These are phyloP conservation scores for Suhomyces taliae DNA, from an alignment of 1,139 yeast species.

Conservation along the genomic window DNA sequence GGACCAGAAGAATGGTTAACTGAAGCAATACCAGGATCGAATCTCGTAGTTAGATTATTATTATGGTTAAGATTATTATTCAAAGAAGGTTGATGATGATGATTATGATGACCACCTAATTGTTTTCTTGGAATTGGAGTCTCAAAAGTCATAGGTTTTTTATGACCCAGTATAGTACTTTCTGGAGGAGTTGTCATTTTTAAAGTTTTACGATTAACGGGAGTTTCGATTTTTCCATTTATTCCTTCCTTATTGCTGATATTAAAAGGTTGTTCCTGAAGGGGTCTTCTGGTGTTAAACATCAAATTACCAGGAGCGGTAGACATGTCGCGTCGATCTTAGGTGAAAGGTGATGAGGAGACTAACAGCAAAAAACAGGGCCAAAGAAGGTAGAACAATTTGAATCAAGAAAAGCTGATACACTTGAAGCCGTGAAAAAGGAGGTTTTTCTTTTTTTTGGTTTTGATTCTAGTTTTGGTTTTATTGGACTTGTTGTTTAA, in stretches of 20 bases:
- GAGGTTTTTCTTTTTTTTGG: too few species aligned
- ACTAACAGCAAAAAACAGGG: background rate
- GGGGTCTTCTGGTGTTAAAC: constrained; percentile 17
- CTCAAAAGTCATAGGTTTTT: constrained; percentile 14
- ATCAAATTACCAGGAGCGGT: constrained; percentile 11
- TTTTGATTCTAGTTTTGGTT: too few species aligned
- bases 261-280: constrained; percentile 17
- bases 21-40: constrained; percentile 8
- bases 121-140: constrained; percentile 19
- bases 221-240: constrained; percentile 18
- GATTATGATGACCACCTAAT: background rate
- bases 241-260: constrained; percentile 5
- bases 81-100: too few species aligned
- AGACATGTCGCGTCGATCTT: constrained; percentile 4
- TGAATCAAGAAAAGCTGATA: background rate
- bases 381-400: background rate
- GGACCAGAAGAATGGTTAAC: constrained; percentile 2
- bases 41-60: constrained; percentile 4
- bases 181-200: constrained; percentile 43
- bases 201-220: constrained; percentile 16
- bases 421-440: background rate
- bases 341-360: background rate
- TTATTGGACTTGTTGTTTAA: too few species aligned
- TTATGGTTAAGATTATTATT: background rate
- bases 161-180: constrained; percentile 13